phyloP scores from a whole-genome alignment of 2,329 filamentous ascomycete species.

The Diaporthe helianthi region DNA sequence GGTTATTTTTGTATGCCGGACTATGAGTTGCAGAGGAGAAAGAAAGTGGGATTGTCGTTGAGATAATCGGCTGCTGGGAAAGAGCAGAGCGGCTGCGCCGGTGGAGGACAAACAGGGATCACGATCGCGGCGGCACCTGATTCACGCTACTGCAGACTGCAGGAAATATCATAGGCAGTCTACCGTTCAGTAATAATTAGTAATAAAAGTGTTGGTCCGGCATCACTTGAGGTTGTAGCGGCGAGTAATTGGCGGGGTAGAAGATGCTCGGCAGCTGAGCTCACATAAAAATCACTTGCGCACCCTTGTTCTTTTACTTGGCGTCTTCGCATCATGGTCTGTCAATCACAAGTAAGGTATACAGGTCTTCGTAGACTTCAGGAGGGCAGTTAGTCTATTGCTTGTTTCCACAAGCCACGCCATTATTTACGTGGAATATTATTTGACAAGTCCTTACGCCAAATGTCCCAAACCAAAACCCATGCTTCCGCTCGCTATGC shows the following conservation, averaged over 20 bases:
- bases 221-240: slow-evolving; percentile 1
- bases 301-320: background rate
- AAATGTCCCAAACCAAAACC: background rate
- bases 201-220: background rate
- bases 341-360: background rate
- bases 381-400: background rate
- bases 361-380: background rate
- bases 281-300: no score
- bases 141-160: slow-evolving; percentile 26
- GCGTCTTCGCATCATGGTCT: background rate
- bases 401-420: background rate
- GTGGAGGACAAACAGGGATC: slow-evolving; percentile 19
- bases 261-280: background rate
- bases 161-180: background rate
- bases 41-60: background rate
- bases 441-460: background rate
- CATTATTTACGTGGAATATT: background rate
- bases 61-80: background rate
- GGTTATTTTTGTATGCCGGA: background rate
- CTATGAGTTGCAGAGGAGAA: background rate
- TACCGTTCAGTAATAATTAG: background rate
- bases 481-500: background rate
- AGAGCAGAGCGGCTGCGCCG: background rate
- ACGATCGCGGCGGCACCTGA: slow-evolving; percentile 13
- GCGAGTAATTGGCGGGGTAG: slow-evolving; percentile 5